Evolutionary conservation across 805 yeast species (phyloP), one percentile per base, ranked within the genome.

Genomic region (Vanderwaltozyma tropicalis): DNA sequence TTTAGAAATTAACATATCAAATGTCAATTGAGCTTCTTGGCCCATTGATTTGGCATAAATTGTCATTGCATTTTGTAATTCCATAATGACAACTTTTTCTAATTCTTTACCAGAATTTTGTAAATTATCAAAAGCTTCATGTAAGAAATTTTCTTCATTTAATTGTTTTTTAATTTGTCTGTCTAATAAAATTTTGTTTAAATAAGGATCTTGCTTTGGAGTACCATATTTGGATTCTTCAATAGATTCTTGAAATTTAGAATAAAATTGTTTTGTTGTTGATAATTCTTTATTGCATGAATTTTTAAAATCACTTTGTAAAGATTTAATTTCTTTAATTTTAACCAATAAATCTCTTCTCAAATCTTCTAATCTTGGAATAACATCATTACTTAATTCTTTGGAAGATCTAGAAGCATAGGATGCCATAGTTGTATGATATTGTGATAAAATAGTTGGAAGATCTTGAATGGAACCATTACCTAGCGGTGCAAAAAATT

Each of bases 81-180:
- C 96, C 57, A 76, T 68, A 26, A 81, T 85, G 17, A 92, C 92
- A 43, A 86, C 89, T 50, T 82, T 78, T 57, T 82, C 98, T 44
- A 92, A 70, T 55, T 87, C 92, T 40, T 79, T 78, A 35, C 95
- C 96, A 1, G 95, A 80, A 27, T 76, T 74, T 64, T 89, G 95
- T 47, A 88, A 69, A 60, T 89, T 88, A 47, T 78, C 68, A 57
- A 74, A 89, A 0, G 96, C 95, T 57, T 88, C 95, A 53, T 86
- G 85, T 33, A 89, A 66, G 52, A 78, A 81, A 59, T 80, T 81
- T 58, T 89, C 96, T 60, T 86, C 96, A 15, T 71, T 69, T 32
- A 89, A 60, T 57, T 86, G 95, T 47, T 71, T 73, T 49, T 72
- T 78, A 51, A 92, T 74, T 58, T 81, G 89, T 53, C 76, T 70